phyloP scores from a whole-genome alignment of 257 asterid genomes.

The Coffea eugenioides region DNA sequence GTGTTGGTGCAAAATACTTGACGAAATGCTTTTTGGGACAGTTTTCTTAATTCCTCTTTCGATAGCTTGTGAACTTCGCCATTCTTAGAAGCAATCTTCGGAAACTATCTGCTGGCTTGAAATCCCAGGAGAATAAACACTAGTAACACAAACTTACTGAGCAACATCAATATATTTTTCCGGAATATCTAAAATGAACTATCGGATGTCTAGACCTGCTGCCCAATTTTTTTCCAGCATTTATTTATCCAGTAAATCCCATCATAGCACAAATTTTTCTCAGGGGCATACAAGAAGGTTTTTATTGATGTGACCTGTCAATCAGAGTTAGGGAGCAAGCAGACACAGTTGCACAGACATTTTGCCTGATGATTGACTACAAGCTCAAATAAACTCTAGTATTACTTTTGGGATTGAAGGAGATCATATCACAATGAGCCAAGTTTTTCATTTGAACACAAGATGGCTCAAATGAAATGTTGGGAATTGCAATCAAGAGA shows the following conservation, averaged over 20 bases:
- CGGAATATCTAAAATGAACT: neutral
- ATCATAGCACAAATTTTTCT: constrained; percentile 64
- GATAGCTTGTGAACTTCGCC: too few species aligned
- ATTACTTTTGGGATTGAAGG: neutral
- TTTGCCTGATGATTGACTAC: neutral
- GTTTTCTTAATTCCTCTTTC: too few species aligned
- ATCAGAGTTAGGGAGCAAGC: constrained; percentile 15
- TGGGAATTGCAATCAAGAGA: neutral
- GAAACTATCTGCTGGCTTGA: constrained; percentile 61
- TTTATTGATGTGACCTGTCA: constrained; percentile 70
- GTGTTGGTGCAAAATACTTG: too few species aligned
- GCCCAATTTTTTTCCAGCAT: constrained; percentile 78
- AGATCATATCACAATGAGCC: neutral
- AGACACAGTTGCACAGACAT: neutral
- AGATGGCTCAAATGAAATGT: neutral
- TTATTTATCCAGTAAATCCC: constrained; percentile 74
- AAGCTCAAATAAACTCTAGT: neutral
- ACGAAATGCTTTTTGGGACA: too few species aligned
- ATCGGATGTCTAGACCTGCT: constrained; percentile 42
- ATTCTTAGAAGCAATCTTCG: too few species aligned
- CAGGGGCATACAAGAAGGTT: constrained; percentile 87
- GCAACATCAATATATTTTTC: neutral
- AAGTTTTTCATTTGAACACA: neutral
- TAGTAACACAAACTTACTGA: constrained; percentile 9
- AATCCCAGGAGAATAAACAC: constrained; percentile 42